Evolutionary conservation across 1,284 basidiomycete genomes (phyloP).

Genomic region (Malassezia globosa): DNA sequence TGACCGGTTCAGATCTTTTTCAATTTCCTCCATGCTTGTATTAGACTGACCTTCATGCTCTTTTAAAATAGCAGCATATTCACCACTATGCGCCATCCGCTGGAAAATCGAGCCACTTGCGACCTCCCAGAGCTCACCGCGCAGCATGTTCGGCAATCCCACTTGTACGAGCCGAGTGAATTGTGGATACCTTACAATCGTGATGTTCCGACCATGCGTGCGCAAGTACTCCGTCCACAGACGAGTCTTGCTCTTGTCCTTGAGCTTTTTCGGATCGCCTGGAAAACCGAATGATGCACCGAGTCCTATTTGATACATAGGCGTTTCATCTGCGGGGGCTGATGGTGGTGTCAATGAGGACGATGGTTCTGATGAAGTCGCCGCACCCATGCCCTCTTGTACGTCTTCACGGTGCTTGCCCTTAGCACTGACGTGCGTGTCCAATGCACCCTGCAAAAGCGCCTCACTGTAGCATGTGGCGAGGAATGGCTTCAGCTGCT

Average conservation of each 20-base stretch:
- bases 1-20: slow-evolving; percentile 84
- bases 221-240: slow-evolving; percentile 74
- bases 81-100: slow-evolving; percentile 74
- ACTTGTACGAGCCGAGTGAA: slow-evolving; percentile 94
- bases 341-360: background rate
- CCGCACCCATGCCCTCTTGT: slow-evolving; percentile 4
- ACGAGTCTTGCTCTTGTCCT: slow-evolving; percentile 94
- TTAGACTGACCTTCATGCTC: slow-evolving; percentile 69
- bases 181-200: slow-evolving; percentile 88
- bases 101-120: slow-evolving; percentile 81
- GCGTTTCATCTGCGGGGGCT: too few relatives aligned
- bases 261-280: slow-evolving; percentile 47
- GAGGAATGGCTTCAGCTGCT: slow-evolving; percentile 76
- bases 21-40: slow-evolving; percentile 93
- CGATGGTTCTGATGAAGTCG: too few relatives aligned
- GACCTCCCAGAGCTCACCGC: slow-evolving; percentile 97
- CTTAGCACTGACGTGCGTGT: slow-evolving; percentile 11
- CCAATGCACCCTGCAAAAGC: slow-evolving; percentile 52
- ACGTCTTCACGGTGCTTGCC: slow-evolving; percentile 8
- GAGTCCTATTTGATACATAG: slow-evolving; percentile 32
- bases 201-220: slow-evolving; percentile 74
- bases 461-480: slow-evolving; percentile 88
- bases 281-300: slow-evolving; percentile 46
- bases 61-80: slow-evolving; percentile 67
- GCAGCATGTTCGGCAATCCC: slow-evolving; percentile 81